These are phyloP conservation scores for Rhododendron mucronatum DNA, from an alignment of 148 eudicot genomes.

Conservation along the genomic window DNA sequence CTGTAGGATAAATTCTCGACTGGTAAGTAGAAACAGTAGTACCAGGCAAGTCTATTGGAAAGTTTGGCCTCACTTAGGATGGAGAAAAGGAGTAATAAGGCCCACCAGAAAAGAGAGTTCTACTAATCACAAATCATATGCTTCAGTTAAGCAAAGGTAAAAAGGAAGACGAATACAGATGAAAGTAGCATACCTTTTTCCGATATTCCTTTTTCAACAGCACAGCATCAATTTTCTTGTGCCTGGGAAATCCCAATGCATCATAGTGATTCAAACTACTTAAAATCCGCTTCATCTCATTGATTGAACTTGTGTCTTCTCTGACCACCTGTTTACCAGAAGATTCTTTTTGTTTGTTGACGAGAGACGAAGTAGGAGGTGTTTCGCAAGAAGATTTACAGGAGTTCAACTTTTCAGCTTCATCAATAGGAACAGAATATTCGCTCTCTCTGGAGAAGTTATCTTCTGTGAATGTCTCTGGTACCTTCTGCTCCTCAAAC, in stretches of 20 bases:
- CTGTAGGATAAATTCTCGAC: background rate
- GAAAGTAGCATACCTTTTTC: constrained; percentile 55
- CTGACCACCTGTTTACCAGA: constrained; percentile 50
- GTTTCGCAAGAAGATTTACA: constrained; percentile 43
- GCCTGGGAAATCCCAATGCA: constrained; percentile 78
- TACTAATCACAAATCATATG: background rate
- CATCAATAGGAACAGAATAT: constrained; percentile 59
- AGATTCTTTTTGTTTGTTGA: constrained; percentile 51
- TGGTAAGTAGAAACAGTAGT: background rate
- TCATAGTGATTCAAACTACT: constrained; percentile 74
- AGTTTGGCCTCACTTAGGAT: background rate
- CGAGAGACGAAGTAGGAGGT: constrained; percentile 33
- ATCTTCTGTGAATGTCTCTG: constrained; percentile 65
- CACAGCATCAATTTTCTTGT: constrained; percentile 58
- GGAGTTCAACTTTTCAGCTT: constrained; percentile 53
- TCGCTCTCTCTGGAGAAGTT: constrained; percentile 56
- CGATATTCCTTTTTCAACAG: constrained; percentile 87
- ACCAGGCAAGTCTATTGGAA: background rate
- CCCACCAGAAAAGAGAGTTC: background rate
- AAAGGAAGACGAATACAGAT: background rate
- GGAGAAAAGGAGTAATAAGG: background rate
- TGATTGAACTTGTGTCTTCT: constrained; percentile 58
- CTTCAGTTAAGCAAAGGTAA: background rate
- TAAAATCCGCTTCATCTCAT: constrained; percentile 83
- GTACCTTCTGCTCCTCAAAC: constrained; percentile 67